phyloP scores from a whole-genome alignment of 1,284 basidiomycete genomes.

The Sporisorium scitamineum region DNA sequence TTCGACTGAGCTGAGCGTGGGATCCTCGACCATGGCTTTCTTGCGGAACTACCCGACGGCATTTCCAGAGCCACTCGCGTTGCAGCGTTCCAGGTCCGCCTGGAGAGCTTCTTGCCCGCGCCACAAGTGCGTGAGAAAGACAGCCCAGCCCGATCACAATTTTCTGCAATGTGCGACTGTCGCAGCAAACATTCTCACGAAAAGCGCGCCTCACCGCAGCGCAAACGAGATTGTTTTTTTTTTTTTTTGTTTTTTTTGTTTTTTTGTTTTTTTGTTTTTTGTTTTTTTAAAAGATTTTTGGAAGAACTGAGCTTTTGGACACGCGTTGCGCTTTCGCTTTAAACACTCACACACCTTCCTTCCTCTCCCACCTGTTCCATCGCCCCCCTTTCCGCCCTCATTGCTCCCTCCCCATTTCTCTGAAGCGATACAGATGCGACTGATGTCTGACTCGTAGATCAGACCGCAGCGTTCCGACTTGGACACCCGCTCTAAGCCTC shows the following conservation, averaged over 20 bases:
- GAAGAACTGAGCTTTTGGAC: constrained; percentile 3
- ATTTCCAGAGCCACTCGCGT: background rate
- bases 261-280: background rate
- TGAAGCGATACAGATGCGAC: background rate
- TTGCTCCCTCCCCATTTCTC: background rate
- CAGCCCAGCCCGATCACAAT: background rate
- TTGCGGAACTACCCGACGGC: background rate
- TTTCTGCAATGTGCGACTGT: background rate
- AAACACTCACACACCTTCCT: background rate
- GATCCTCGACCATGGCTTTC: background rate
- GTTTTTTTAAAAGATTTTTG: background rate
- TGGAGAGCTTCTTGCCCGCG: background rate
- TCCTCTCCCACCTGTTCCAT: background rate
- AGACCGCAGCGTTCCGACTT: background rate
- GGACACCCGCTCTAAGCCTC: constrained; percentile 27
- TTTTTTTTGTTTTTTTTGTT: background rate
- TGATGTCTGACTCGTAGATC: background rate
- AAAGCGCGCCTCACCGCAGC: background rate
- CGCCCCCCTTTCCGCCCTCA: constrained; percentile 1
- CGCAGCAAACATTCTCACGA: background rate
- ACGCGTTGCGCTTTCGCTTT: background rate
- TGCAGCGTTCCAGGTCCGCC: no score
- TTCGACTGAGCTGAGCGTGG: background rate
- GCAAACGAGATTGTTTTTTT: background rate
- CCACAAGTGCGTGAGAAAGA: background rate